Percentiles rank a stretch among this genome's conserved stretches.
Conservation (phyloP, 148 eudicot genomes). For the Euryodendron excelsum region DNA sequence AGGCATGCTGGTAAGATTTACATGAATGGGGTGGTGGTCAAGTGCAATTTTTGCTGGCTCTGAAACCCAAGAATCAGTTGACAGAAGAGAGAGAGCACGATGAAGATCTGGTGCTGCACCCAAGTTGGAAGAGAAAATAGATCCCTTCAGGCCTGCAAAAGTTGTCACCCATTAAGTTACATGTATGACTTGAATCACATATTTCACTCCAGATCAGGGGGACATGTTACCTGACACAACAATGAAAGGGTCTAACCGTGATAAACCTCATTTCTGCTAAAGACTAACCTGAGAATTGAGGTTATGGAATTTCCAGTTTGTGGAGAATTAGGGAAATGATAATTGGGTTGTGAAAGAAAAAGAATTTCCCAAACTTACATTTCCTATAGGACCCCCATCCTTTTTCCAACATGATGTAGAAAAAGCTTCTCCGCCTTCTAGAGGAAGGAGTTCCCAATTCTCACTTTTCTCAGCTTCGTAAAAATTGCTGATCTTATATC, state of each 20-base stretch:
- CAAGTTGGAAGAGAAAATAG: slow-evolving; percentile 39
- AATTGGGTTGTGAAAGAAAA: too few relatives aligned
- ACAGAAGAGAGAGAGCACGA: slow-evolving; percentile 99
- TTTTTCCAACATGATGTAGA: too few relatives aligned
- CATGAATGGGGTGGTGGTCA: slow-evolving; percentile 30
- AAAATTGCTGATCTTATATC: too few relatives aligned
- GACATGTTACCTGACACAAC: neutral
- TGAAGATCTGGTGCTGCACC: slow-evolving; percentile 54
- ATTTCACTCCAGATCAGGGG: neutral
- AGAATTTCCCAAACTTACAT: too few relatives aligned
- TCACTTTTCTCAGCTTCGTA: too few relatives aligned
- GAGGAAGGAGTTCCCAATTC: too few relatives aligned
- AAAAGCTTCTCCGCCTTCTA: too few relatives aligned
- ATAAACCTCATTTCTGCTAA: neutral
- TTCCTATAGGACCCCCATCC: too few relatives aligned
- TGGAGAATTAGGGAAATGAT: too few relatives aligned
- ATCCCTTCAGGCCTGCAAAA: slow-evolving; percentile 46
- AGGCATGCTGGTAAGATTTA: slow-evolving; percentile 23
- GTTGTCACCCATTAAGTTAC: neutral
- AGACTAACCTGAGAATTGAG: neutral
- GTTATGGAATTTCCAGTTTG: too few relatives aligned
- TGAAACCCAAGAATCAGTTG: slow-evolving; percentile 64
- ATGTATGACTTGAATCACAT: neutral
- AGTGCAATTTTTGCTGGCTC: slow-evolving; percentile 31
- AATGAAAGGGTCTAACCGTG: neutral